Evolutionary conservation across 2,329 filamentous ascomycete species (phyloP), one percentile per base, ranked within the genome.

Genomic region (Cordyceps javanica): DNA sequence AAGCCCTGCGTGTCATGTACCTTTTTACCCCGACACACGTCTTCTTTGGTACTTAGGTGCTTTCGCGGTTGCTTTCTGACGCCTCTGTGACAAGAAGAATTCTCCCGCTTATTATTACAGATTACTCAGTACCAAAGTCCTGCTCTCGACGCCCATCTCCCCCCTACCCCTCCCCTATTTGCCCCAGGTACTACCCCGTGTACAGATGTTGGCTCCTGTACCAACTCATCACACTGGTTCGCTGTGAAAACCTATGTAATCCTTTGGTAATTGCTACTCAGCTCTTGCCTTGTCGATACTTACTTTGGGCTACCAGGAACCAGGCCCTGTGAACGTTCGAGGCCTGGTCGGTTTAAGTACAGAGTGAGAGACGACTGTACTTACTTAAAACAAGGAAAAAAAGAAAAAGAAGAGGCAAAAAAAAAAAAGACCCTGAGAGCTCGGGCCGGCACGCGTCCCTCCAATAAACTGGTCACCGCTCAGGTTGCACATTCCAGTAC

Each of bases 1-100:
- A n/a, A 5, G 8, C 36, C 5, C 36, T 16, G 19, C 8, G 36
- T n/a, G 14, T 16, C 4, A 38, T 6, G 36, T 38, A 38, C 36
- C n/a, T n/a, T n/a, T n/a, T n/a, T n/a, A n/a, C n/a, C n/a, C n/a
- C 14, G 36, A 38, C 19, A 38, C 36, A 38, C 19, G 36, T 5
- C 19, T 38, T 13, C 3, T 14, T 7, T 41, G 5, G 38, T 9
- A 41, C 38, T 11, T 21, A n/a, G n/a, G n/a, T n/a, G n/a, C n/a
- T 21, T 19, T 41, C 34, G 13, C n/a, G n/a, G n/a, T 56, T 49
- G 44, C 54, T 56, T 56, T 56, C 42, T 49, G 44, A 39, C 44
- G 19, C 30, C 44, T 34, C 28, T 26, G 52, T 54, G 30, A 56
- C n/a, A 41, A 9, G n/a, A 8, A 16, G 9, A 38, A 11, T n/a